phyloP scores from a whole-genome alignment of 1,139 yeast species.

The Taphrina betulina region DNA sequence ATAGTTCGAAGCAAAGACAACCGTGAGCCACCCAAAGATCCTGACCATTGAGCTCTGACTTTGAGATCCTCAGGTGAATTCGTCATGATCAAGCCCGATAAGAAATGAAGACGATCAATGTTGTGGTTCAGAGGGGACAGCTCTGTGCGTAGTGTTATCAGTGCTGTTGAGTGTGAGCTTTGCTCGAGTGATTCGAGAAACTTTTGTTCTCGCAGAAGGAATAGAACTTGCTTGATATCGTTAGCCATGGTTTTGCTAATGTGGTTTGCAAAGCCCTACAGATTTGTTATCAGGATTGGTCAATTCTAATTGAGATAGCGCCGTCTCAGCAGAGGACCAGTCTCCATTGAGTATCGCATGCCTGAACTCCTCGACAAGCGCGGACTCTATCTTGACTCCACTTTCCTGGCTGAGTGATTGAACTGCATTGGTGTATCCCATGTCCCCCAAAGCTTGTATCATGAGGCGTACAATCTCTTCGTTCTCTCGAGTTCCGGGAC shows the following conservation, averaged over 20 bases:
- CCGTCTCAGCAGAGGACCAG: conserved; percentile 48
- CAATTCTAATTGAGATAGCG: conserved; percentile 44
- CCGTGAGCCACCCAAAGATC: conserved; percentile 48
- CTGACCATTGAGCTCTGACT: conserved; percentile 47
- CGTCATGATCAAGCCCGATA: conserved; percentile 46
- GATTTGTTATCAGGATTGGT: conserved; percentile 39
- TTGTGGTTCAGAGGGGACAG: conserved; percentile 42
- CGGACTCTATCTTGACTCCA: conserved; percentile 45
- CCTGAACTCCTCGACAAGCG: conserved; percentile 48
- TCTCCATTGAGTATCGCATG: conserved; percentile 48
- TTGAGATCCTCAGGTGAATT: conserved; percentile 44
- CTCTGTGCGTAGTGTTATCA: conserved; percentile 49
- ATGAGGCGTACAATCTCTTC: conserved; percentile 52
- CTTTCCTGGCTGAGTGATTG: conserved; percentile 48
- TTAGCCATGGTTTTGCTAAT: too few species aligned
- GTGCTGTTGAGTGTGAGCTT: conserved; percentile 47
- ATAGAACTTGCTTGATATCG: conserved; percentile 37
- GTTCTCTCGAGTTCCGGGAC: conserved; percentile 40
- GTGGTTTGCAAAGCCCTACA: too few species aligned
- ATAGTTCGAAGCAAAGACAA: conserved; percentile 49
- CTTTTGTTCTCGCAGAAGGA: conserved; percentile 44
- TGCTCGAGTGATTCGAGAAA: conserved; percentile 48
- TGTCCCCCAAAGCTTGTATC: conserved; percentile 52
- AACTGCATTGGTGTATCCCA: conserved; percentile 48
- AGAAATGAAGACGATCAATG: conserved; percentile 36